phyloP scores from a whole-genome alignment of 148 eudicot species.

The Heliamphora exappendiculata region DNA sequence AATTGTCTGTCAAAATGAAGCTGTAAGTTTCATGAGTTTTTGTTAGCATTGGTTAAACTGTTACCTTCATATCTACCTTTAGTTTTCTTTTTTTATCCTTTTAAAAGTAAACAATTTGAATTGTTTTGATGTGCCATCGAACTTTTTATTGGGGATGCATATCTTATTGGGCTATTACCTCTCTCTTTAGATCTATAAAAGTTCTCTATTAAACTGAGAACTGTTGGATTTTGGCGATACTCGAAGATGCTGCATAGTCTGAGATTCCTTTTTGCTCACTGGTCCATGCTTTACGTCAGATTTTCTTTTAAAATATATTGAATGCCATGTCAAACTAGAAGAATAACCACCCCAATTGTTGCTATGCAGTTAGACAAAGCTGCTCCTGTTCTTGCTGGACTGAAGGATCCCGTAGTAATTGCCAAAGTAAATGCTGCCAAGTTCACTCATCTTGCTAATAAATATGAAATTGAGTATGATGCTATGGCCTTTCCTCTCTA shows the following conservation, averaged over 20 bases:
- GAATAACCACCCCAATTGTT: constrained; percentile 15
- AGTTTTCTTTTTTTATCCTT: not conserved
- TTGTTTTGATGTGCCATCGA: too few species aligned
- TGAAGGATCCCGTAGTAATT: constrained; percentile 69
- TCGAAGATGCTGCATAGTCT: not conserved
- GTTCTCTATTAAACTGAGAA: not conserved
- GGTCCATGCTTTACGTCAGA: not conserved
- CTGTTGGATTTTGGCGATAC: not conserved
- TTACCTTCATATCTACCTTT: not conserved
- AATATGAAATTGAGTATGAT: constrained; percentile 86
- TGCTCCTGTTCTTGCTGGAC: constrained; percentile 67
- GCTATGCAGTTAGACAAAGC: constrained; percentile 81
- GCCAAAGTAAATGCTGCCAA: constrained; percentile 92
- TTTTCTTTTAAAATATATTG: not conserved
- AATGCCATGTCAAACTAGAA: not conserved
- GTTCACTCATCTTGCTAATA: constrained; percentile 55
- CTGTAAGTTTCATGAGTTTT: not conserved
- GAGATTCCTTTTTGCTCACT: not conserved
- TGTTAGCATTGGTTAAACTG: not conserved
- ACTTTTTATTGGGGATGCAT: not conserved
- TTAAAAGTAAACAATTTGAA: not conserved
- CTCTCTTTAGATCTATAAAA: constrained; percentile 5
- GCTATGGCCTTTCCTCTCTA: constrained; percentile 8
- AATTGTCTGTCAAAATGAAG: too few species aligned
- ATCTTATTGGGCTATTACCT: not conserved